Base-by-base conservation (phyloP, 495 filamentous ascomycete species). In the Hypoxylon fuscum region DNA sequence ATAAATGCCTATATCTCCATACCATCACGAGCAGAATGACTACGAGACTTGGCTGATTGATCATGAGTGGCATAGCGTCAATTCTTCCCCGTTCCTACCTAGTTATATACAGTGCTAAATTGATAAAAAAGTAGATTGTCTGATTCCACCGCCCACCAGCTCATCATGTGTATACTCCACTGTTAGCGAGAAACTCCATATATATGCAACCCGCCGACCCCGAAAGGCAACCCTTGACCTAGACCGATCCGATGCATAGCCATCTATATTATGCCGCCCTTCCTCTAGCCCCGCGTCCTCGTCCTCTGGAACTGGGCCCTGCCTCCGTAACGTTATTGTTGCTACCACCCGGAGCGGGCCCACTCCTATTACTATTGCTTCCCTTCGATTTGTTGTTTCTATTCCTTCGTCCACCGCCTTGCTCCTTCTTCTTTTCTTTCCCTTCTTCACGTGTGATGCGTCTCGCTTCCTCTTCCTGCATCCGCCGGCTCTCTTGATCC, bases 401-500 rank as follows among this genome's bases (percentile, higher is more conserved):
- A 15, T 61, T 56, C 25, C 43, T 61, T 46, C 52, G 52, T 3
- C 63, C 53, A 10, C 57, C 29, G 18, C 55, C 40, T 9, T 41
- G 32, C 4, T 64, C 59, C 29, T 68, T 69, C 20, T 66, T 64
- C 47, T 74, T 71, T 12, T 69, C 62, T 53, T 66, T 70, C 11
- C 57, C 59, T 41, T 58, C 71, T 42, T 74, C 71, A 25, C 72
- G 61, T 23, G 55, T 63, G 14, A 64, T 11, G 55, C 69, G 55
- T 32, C 73, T 77, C 49, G 87, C 88, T 12, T 89, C 87, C 34
- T 91, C 81, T 42, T 87, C 87, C 52, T 84, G 81, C 55, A 78
- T 77, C 43, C 89, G 83, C 63, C 84, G 83, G 70, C 89, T 93
- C 71, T 98, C 95, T 53, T 88, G 85, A 61, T 98, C 93, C 95